Percentiles rank a stretch among this genome's conserved stretches.
Conservation (phyloP, 2,329 filamentous ascomycete genomes). For the Clonostachys rhizophaga region DNA sequence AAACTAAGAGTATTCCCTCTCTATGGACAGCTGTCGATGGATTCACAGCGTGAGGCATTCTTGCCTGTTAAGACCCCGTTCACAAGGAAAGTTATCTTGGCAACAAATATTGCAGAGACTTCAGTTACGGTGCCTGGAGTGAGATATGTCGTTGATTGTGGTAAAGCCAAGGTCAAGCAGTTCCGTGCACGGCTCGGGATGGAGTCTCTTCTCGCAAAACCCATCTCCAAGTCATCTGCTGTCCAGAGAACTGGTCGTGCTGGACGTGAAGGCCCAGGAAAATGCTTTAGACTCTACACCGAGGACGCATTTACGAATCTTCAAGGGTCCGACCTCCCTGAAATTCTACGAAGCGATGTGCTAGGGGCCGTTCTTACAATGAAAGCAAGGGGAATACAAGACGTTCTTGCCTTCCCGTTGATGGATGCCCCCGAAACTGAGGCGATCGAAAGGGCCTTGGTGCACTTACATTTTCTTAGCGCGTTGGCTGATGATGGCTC, state of each 20-base stretch:
- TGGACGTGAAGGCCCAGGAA: conserved; percentile 84
- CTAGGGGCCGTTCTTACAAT: conserved; percentile 84
- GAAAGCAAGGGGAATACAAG: conserved; percentile 83
- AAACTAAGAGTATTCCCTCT: conserved; percentile 71
- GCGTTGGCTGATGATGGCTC: conserved; percentile 67
- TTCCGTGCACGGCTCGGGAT: conserved; percentile 81
- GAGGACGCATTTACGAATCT: conserved; percentile 68
- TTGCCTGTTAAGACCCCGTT: conserved; percentile 63
- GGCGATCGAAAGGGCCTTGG: conserved; percentile 73
- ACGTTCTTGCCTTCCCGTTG: conserved; percentile 78
- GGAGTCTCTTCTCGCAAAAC: conserved; percentile 84
- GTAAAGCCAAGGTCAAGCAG: conserved; percentile 91
- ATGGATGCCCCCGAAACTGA: conserved; percentile 77
- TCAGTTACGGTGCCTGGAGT: conserved; percentile 95
- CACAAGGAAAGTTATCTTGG: conserved; percentile 84
- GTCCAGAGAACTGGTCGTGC: conserved; percentile 89
- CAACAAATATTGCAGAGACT: conserved; percentile 98
- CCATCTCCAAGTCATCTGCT: conserved; percentile 89
- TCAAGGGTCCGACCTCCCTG: conserved; percentile 72
- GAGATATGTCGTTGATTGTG: conserved; percentile 84
- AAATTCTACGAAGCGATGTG: conserved; percentile 88
- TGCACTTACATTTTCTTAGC: conserved; percentile 74
- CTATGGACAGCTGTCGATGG: conserved; percentile 84
- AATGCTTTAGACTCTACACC: conserved; percentile 87
- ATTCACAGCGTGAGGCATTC: conserved; percentile 84